phyloP scores from a whole-genome alignment of 225 moss, liverwort and hornwort species.

The Rhytidiadelphus loreus region DNA sequence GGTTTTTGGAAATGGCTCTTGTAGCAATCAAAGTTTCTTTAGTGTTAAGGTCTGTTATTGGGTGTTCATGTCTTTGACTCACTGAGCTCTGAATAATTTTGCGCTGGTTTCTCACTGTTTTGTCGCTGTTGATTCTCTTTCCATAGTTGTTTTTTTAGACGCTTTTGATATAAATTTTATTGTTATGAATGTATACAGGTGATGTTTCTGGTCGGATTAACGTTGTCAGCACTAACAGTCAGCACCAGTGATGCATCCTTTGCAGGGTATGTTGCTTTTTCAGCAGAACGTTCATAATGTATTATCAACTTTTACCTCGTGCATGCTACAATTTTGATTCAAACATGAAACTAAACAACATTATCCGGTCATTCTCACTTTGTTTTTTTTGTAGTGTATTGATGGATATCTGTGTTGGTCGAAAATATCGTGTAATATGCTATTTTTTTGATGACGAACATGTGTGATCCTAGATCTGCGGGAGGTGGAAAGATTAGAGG shows the following conservation, averaged over 20 bases:
- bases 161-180: background rate
- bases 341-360: background rate
- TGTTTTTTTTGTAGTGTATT: background rate
- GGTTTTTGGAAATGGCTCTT: background rate
- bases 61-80: background rate
- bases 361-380: background rate
- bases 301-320: background rate
- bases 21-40: background rate
- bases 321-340: background rate
- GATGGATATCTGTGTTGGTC: background rate
- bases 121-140: background rate
- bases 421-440: background rate
- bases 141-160: background rate
- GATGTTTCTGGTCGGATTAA: constrained; percentile 69
- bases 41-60: background rate
- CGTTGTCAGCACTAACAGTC: constrained; percentile 62
- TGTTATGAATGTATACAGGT: constrained; percentile 43
- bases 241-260: constrained; percentile 79
- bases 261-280: constrained; percentile 48
- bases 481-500: constrained; percentile 45
- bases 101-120: background rate
- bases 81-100: background rate
- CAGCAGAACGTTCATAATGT: background rate
- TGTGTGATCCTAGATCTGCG: constrained; percentile 39
- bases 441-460: background rate